Evolutionary conservation across 2,329 filamentous ascomycete genomes (phyloP).

Genomic region (Paracamarosporium sp.): DNA sequence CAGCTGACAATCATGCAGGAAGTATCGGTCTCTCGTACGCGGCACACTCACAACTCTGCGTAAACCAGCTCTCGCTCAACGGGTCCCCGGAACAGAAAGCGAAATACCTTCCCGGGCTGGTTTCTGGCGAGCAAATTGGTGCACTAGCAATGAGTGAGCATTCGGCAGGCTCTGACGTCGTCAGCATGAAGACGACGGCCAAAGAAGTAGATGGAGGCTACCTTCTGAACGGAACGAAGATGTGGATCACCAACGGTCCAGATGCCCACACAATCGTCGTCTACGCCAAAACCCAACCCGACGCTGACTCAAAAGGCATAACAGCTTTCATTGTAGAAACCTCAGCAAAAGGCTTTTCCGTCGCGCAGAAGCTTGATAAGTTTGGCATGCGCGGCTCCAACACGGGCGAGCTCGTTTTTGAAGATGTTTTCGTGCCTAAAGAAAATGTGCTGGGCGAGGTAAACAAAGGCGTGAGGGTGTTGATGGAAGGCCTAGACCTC

Average conservation of each 20-base stretch:
- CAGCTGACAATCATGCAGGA: constrained; percentile 27
- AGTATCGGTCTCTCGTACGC: constrained; percentile 91
- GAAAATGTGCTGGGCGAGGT: constrained; percentile 81
- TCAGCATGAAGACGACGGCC: constrained; percentile 90
- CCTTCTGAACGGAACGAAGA: constrained; percentile 87
- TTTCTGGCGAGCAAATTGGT: constrained; percentile 81
- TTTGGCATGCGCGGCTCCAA: constrained; percentile 98
- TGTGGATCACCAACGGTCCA: constrained; percentile 99
- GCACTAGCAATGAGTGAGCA: constrained; percentile 96
- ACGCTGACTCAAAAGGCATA: constrained; percentile 84
- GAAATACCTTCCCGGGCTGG: constrained; percentile 79
- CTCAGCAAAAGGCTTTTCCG: constrained; percentile 75
- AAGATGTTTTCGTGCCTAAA: constrained; percentile 84
- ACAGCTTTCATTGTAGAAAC: constrained; percentile 91
- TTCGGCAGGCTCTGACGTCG: constrained; percentile 88
- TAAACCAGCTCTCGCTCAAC: constrained; percentile 95
- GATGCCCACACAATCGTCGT: constrained; percentile 93
- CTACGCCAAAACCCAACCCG: constrained; percentile 93
- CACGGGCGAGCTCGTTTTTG: constrained; percentile 92
- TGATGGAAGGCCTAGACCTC: constrained; percentile 96
- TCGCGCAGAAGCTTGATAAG: constrained; percentile 92
- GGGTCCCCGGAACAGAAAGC: constrained; percentile 79
- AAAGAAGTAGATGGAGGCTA: constrained; percentile 84
- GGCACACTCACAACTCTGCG: constrained; percentile 93
- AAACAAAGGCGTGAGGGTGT: constrained; percentile 83